Conservation (phyloP, 495 filamentous ascomycete genomes). For the Xylaria flabelliformis region DNA sequence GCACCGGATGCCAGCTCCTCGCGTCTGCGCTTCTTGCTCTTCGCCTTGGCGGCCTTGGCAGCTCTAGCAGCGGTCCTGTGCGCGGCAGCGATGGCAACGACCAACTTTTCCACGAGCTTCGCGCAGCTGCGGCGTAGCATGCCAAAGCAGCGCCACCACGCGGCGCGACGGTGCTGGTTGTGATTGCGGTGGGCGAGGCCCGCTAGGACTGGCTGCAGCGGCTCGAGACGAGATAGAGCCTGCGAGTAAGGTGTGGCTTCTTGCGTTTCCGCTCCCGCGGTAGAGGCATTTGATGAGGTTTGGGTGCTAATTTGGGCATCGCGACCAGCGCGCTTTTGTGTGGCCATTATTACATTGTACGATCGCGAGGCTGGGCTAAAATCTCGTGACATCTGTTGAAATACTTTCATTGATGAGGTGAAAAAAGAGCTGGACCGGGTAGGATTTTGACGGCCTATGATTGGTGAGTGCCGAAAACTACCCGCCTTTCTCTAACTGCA, state of each 20-base stretch:
- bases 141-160: slow-evolving; percentile 76
- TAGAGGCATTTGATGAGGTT: neutral
- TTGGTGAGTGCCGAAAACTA: neutral
- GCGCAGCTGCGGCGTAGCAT: slow-evolving; percentile 67
- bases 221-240: slow-evolving; percentile 37
- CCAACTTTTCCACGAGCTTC: slow-evolving; percentile 56
- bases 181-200: slow-evolving; percentile 78
- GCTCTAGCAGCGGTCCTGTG: slow-evolving; percentile 22
- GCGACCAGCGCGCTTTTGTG: slow-evolving; percentile 19
- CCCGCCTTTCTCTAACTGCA: too few species aligned
- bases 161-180: slow-evolving; percentile 75
- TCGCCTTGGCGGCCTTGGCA: slow-evolving; percentile 23
- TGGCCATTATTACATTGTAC: slow-evolving; percentile 30
- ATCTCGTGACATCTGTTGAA: neutral
- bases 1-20: slow-evolving; percentile 23
- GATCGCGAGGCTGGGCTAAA: neutral
- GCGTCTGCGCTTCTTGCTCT: slow-evolving; percentile 26
- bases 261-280: neutral
- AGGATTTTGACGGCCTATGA: neutral
- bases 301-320: neutral
- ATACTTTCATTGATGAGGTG: too few species aligned
- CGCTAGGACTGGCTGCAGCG: slow-evolving; percentile 58
- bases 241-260: slow-evolving; percentile 7
- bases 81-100: slow-evolving; percentile 29
- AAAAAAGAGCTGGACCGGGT: neutral